phyloP scores from a whole-genome alignment of 306 rosid genomes.

The Lagenaria siceraria region DNA sequence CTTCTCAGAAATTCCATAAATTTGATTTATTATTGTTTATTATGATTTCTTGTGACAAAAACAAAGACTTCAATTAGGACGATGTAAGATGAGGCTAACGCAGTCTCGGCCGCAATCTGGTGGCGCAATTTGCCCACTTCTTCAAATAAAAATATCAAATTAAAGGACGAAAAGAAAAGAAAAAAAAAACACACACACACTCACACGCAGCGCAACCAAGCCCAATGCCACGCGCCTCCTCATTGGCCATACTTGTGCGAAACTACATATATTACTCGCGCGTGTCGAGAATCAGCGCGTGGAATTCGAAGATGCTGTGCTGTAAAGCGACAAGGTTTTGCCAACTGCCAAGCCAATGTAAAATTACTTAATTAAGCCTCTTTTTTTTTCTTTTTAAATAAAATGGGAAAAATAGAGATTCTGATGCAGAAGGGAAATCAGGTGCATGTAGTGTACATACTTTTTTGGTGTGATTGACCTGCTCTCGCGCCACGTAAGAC shows the following conservation, averaged over 20 bases:
- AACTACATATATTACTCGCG: background rate
- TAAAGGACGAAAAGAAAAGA: background rate
- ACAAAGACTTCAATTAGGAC: background rate
- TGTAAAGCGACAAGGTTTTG: slow-evolving; percentile 29
- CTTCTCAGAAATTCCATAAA: background rate
- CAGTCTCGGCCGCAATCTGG: slow-evolving; percentile 6
- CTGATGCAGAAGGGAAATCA: slow-evolving; percentile 1
- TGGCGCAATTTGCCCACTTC: background rate
- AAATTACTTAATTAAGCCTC: background rate
- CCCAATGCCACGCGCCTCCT: background rate
- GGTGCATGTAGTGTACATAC: background rate
- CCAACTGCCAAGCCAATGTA: slow-evolving; percentile 18
- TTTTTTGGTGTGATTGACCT: background rate
- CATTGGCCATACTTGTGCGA: background rate
- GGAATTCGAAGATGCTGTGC: slow-evolving; percentile 9
- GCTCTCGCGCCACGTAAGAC: background rate
- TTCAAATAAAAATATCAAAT: background rate
- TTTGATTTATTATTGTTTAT: background rate
- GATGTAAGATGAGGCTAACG: background rate
- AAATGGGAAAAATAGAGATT: background rate
- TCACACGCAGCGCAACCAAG: background rate
- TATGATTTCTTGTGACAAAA: background rate
- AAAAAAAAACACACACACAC: too few relatives aligned
- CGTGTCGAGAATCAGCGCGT: background rate
- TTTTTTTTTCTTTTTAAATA: background rate